phyloP scores from a whole-genome alignment of 108 stramenopile genomes.

The Seminavis robusta region DNA sequence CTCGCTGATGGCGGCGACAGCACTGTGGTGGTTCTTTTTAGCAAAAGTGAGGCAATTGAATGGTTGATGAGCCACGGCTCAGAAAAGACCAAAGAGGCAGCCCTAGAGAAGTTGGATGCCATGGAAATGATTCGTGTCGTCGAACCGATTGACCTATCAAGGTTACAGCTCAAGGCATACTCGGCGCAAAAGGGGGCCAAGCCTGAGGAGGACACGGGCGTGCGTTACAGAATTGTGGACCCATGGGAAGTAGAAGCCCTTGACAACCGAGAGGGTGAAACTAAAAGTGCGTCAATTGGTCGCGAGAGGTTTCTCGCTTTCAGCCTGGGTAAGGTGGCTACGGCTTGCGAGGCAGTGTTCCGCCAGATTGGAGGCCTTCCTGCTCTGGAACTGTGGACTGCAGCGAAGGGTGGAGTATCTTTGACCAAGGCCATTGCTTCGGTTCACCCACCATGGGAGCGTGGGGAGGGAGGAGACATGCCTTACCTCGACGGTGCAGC shows the following conservation, averaged over 20 bases:
- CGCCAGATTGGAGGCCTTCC: conserved; percentile 58
- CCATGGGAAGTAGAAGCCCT: conserved; percentile 89
- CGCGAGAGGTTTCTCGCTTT: conserved; percentile 59
- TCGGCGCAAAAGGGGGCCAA: conserved; percentile 20
- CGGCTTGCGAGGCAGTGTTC: conserved; percentile 53
- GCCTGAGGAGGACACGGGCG: conserved; percentile 33
- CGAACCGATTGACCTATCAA: conserved; percentile 58
- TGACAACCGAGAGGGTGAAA: conserved; percentile 70
- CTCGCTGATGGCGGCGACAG: conserved; percentile 80
- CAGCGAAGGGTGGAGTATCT: conserved; percentile 55
- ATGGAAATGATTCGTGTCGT: conserved; percentile 76
- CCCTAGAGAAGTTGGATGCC: conserved; percentile 38
- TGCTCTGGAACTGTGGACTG: conserved; percentile 68
- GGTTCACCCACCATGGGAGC: conserved; percentile 82
- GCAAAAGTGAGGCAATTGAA: conserved; percentile 58
- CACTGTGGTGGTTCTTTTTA: conserved; percentile 80
- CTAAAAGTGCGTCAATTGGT: conserved; percentile 66
- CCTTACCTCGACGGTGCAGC: conserved; percentile 48
- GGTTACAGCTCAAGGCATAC: conserved; percentile 10
- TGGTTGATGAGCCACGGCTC: conserved; percentile 67
- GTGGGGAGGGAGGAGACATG: conserved; percentile 75
- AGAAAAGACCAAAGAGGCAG: conserved; percentile 49
- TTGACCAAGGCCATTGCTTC: conserved; percentile 79
- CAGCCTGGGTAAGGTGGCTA: conserved; percentile 51
- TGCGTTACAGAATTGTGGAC: conserved; percentile 82